These are phyloP conservation scores for Hypocreales sp. DNA, from an alignment of 2,329 filamentous ascomycete genomes.

Conservation along the genomic window DNA sequence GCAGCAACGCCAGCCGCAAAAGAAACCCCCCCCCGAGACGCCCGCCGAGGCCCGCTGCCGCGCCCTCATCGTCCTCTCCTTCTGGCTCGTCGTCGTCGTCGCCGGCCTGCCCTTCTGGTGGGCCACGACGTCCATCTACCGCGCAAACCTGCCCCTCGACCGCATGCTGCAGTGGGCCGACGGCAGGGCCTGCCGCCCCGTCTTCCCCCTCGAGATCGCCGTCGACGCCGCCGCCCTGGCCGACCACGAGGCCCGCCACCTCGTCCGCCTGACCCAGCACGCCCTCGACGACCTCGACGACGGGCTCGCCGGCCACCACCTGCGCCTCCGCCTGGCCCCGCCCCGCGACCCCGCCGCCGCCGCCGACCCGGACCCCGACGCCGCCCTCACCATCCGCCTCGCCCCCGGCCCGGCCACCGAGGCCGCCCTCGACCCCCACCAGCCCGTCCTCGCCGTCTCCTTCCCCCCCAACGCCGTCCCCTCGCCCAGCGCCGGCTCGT, in stretches of 20 bases:
- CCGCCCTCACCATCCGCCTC: conserved; percentile 57
- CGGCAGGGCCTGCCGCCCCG: conserved; percentile 53
- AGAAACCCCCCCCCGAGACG: conserved; percentile 61
- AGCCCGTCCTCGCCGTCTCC: conserved; percentile 58
- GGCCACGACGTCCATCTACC: conserved; percentile 83
- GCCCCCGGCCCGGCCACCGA: conserved; percentile 44
- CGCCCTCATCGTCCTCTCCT: conserved; percentile 64
- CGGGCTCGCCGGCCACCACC: conserved; percentile 69
- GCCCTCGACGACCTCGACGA: conserved; percentile 77
- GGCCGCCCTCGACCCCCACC: conserved; percentile 52
- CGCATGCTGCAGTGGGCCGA: conserved; percentile 41
- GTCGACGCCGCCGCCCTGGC: conserved; percentile 55
- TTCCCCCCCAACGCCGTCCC: conserved; percentile 58
- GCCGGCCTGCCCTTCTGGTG: conserved; percentile 92
- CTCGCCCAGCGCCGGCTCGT: conserved; percentile 52
- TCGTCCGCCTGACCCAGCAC: conserved; percentile 71
- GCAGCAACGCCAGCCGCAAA: too few relatives aligned
- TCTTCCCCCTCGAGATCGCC: conserved; percentile 73
- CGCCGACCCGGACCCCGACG: conserved; percentile 27
- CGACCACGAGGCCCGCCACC: conserved; percentile 51
- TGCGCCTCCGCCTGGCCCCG: conserved; percentile 35
- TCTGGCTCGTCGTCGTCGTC: conserved; percentile 74
- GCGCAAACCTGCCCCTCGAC: conserved; percentile 67
- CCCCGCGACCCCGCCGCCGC: conserved; percentile 5
- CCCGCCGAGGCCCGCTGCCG: conserved; percentile 53